phyloP scores from a whole-genome alignment of 352 stramenopile species.

The Blastocystis sp. region DNA sequence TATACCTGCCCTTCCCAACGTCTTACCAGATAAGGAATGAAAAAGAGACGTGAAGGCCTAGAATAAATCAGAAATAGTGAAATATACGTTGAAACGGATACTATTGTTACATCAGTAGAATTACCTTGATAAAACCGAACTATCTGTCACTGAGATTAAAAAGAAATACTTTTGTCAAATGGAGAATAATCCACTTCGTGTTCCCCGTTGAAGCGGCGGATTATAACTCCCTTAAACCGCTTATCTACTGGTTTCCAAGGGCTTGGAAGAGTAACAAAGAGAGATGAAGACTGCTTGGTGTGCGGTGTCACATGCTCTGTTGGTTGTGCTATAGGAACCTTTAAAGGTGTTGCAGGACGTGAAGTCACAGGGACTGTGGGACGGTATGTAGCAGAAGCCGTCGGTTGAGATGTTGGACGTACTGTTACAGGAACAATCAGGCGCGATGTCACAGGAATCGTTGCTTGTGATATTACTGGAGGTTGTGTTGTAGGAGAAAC shows the following conservation, averaged over 20 bases:
- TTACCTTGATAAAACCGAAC: slow-evolving; percentile 29
- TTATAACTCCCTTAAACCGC: neutral
- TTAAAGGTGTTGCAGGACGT: neutral
- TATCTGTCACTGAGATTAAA: neutral
- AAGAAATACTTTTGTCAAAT: slow-evolving; percentile 4
- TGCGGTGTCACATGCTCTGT: neutral
- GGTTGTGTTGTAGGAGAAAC: neutral
- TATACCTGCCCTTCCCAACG: slow-evolving; percentile 6
- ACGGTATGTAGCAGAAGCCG: neutral
- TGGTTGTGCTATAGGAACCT: neutral
- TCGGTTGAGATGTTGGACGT: neutral
- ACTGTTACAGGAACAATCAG: neutral
- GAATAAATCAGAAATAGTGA: neutral
- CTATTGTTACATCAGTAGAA: slow-evolving; percentile 19
- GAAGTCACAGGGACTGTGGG: neutral
- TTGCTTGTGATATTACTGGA: neutral
- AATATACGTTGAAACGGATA: slow-evolving; percentile 8
- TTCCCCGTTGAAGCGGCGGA: neutral
- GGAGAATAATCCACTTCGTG: neutral
- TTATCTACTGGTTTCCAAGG: neutral
- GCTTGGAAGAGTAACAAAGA: neutral
- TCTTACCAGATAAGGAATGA: neutral
- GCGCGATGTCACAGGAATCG: neutral
- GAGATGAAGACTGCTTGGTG: neutral
- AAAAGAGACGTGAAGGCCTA: slow-evolving; percentile 39